phyloP scores from a whole-genome alignment of 2,329 filamentous ascomycete genomes.

The Scedosporium aurantiacum region DNA sequence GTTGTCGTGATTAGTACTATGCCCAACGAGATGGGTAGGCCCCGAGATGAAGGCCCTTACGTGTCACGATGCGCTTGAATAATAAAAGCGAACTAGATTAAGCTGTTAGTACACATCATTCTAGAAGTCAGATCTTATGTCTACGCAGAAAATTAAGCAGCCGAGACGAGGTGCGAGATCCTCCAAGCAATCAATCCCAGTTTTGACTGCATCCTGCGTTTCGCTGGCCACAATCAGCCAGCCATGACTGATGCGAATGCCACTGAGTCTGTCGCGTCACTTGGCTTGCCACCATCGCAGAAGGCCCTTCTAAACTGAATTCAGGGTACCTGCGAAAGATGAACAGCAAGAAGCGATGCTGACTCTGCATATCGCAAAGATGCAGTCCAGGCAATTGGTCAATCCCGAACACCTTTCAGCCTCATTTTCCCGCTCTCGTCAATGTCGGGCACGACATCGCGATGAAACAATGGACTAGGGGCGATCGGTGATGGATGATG shows the following conservation, averaged over 20 bases:
- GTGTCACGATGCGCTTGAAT: slow-evolving; percentile 10
- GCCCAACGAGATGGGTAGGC: background rate
- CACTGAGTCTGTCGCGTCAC: background rate
- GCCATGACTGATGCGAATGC: background rate
- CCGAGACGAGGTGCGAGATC: too few species aligned
- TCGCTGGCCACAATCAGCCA: background rate
- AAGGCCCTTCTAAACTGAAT: too few species aligned
- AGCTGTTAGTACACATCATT: background rate
- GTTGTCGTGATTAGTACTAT: background rate
- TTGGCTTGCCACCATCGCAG: background rate
- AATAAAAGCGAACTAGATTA: slow-evolving; percentile 5
- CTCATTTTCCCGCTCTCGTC: background rate
- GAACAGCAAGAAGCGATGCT: too few species aligned
- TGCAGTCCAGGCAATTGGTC: background rate
- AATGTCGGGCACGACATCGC: background rate
- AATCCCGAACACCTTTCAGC: background rate
- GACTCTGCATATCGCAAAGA: background rate
- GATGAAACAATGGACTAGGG: background rate
- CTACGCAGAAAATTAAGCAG: background rate
- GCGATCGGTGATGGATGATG: too few species aligned
- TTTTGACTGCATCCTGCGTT: background rate
- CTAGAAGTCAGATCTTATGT: background rate
- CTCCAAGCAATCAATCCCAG: background rate
- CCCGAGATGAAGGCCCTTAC: background rate
- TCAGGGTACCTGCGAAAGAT: too few species aligned